A percentile compares a stretch with the other conserved stretches of the same genome.
These are phyloP conservation scores for Arxiozyma bovina DNA, from an alignment of 1,139 yeast species.

Conservation along the genomic window DNA sequence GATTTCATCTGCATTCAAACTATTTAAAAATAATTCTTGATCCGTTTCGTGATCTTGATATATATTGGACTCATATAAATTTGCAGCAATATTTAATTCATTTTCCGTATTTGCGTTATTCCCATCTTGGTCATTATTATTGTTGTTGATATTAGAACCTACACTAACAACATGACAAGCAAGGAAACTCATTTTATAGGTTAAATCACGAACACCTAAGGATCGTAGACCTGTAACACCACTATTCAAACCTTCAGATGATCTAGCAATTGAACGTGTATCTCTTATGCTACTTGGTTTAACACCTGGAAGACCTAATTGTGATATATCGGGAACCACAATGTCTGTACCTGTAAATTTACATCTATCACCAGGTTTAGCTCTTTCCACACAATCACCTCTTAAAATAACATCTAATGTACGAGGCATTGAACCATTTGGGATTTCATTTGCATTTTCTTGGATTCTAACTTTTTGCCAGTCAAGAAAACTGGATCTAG, in stretches of 20 bases:
- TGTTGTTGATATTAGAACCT: conserved; percentile 21
- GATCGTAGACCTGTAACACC: conserved; percentile 83
- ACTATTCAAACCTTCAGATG: conserved; percentile 64
- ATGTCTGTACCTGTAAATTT: conserved; percentile 92
- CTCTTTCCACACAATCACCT: conserved; percentile 92
- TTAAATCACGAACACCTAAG: conserved; percentile 87
- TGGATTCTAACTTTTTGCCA: conserved; percentile 97
- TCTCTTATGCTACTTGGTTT: conserved; percentile 80
- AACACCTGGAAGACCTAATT: conserved; percentile 93
- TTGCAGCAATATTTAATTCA: conserved; percentile 23
- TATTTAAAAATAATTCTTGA: conserved; percentile 72
- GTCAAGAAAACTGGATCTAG: conserved; percentile 83
- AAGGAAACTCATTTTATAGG: conserved; percentile 82
- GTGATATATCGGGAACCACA: conserved; percentile 91
- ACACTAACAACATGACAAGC: conserved; percentile 70
- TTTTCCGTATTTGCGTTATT: conserved; percentile 17
- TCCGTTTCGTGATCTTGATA: conserved; percentile 41
- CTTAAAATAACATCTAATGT: conserved; percentile 86
- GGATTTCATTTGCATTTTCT: conserved; percentile 91
- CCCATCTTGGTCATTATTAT: conserved; percentile 9
- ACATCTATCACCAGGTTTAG: conserved; percentile 97
- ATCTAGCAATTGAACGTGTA: conserved; percentile 47
- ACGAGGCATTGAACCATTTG: conserved; percentile 98
- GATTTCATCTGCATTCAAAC: conserved; percentile 75
- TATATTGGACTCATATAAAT: conserved; percentile 20